These are phyloP conservation scores for Curvularia sp. DNA, from an alignment of 2,329 filamentous ascomycete species.

Conservation along the genomic window DNA sequence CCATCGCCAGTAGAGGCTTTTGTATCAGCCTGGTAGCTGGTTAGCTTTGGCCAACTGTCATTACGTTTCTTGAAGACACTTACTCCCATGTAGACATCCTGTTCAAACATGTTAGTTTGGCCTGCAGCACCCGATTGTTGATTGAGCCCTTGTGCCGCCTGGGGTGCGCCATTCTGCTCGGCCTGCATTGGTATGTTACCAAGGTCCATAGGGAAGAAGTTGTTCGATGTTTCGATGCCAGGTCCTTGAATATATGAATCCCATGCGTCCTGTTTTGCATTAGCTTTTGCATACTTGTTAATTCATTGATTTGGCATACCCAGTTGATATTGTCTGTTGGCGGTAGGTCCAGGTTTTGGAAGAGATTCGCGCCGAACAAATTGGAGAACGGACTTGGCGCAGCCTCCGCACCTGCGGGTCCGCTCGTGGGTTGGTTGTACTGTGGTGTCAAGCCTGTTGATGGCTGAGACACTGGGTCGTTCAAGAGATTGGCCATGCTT, in stretches of 20 bases:
- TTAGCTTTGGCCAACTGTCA: slow-evolving; percentile 15
- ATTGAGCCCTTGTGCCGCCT: slow-evolving; percentile 24
- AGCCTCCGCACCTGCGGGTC: slow-evolving; percentile 45
- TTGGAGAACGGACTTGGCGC: slow-evolving; percentile 61
- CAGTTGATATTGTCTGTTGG: slow-evolving; percentile 63
- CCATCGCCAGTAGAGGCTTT: slow-evolving; percentile 35
- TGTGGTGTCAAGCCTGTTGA: slow-evolving; percentile 44
- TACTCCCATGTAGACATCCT: slow-evolving; percentile 52
- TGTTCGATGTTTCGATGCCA: slow-evolving; percentile 50
- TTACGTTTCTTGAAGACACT: slow-evolving; percentile 24
- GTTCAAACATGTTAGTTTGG: slow-evolving; percentile 40
- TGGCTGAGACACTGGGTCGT: slow-evolving; percentile 44
- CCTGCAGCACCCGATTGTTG: slow-evolving; percentile 28
- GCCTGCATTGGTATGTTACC: slow-evolving; percentile 44
- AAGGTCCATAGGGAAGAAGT: slow-evolving; percentile 56
- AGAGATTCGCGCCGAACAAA: slow-evolving; percentile 59
- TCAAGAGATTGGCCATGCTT: slow-evolving; percentile 49
- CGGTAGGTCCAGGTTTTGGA: slow-evolving; percentile 63
- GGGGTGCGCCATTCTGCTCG: slow-evolving; percentile 29
- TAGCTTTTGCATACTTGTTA: slow-evolving; percentile 11
- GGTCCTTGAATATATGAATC: slow-evolving; percentile 72
- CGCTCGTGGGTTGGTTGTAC: slow-evolving; percentile 44
- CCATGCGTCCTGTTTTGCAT: slow-evolving; percentile 62
- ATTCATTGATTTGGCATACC: slow-evolving; percentile 56
- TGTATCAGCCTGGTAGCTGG: slow-evolving; percentile 32